These are phyloP conservation scores for Clarkia xantiana DNA, from an alignment of 345 rosid genomes.

Conservation along the genomic window DNA sequence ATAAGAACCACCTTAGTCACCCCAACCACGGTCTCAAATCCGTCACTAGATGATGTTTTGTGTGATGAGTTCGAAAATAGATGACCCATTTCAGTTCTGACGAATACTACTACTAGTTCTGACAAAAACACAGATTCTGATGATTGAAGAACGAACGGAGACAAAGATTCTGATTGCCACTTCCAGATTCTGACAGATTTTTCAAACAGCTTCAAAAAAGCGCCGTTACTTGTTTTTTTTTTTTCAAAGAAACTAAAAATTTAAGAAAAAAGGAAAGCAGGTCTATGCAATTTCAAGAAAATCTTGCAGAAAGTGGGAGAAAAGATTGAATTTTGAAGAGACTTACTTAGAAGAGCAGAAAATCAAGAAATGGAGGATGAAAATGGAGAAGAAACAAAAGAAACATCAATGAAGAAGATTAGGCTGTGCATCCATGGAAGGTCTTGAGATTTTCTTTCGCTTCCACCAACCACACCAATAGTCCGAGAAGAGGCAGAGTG, in stretches of 20 bases:
- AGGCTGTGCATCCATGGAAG: no score
- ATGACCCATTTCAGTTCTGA: slow-evolving; percentile 13
- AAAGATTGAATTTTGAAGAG: no score
- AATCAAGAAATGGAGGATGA: no score
- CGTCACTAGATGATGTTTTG: slow-evolving; percentile 1
- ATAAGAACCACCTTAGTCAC: slow-evolving; percentile 17
- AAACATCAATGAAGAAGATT: no score
- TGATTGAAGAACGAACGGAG: slow-evolving; percentile 4
- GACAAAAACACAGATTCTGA: background rate
- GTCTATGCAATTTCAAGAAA: no score
- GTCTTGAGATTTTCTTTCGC: no score
- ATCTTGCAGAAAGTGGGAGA: no score
- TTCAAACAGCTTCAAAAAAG: slow-evolving; percentile 10
- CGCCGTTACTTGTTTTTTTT: slow-evolving; percentile 5
- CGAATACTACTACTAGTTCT: background rate
- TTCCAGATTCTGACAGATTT: background rate
- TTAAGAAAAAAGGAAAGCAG: no score
- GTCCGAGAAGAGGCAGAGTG: slow-evolving; percentile 1
- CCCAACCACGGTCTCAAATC: slow-evolving; percentile 17
- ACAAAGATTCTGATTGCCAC: slow-evolving; percentile 5
- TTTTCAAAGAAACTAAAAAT: background rate
- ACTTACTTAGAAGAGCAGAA: no score
- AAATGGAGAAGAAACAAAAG: no score
- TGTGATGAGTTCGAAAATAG: slow-evolving; percentile 4
- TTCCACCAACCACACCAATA: background rate